A percentile compares a stretch with the other conserved stretches of the same genome.
Evolutionary conservation across 768 basidiomycete species (phyloP).

Genomic region (Rhodocollybia butyracea): DNA sequence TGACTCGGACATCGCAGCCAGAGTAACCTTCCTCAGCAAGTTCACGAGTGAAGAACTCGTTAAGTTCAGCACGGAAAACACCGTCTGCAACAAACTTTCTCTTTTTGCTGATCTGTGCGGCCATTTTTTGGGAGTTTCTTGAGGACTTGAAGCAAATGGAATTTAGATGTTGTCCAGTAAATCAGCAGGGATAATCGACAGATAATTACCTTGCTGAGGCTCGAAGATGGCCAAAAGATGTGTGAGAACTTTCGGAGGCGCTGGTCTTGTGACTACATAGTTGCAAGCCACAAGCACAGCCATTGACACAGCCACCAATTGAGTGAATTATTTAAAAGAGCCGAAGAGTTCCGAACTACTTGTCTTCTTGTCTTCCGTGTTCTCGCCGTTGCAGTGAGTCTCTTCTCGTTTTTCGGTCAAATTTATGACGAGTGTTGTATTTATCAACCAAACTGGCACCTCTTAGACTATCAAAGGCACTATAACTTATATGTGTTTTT

Average conservation of each 20-base stretch:
- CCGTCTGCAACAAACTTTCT: slow-evolving; percentile 98
- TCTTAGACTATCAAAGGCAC: slow-evolving; percentile 82
- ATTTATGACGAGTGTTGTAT: slow-evolving; percentile 82
- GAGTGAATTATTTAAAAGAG: background rate
- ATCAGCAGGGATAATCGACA: background rate
- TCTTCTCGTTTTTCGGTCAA: slow-evolving; percentile 15
- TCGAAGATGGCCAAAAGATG: background rate
- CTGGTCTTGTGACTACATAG: too few relatives aligned
- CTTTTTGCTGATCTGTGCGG: slow-evolving; percentile 93
- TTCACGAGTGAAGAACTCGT: slow-evolving; percentile 98
- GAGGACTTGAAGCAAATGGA: background rate
- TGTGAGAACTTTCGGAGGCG: too few relatives aligned
- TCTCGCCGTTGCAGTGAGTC: slow-evolving; percentile 21
- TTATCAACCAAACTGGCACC: slow-evolving; percentile 76
- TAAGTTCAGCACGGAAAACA: slow-evolving; percentile 98
- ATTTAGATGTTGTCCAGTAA: background rate
- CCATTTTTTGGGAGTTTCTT: slow-evolving; percentile 49
- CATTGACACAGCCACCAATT: too few relatives aligned
- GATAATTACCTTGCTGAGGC: slow-evolving; percentile 2
- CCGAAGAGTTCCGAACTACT: background rate
- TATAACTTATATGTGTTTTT: slow-evolving; percentile 41
- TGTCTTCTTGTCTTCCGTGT: background rate
- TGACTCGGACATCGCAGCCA: slow-evolving; percentile 99
- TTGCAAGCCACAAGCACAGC: too few relatives aligned
- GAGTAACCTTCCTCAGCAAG: slow-evolving; percentile 99